Percentiles rank a stretch among this genome's conserved stretches.
These are phyloP conservation scores for Anastatica hierochuntica DNA, from an alignment of 345 rosid species.

Conservation along the genomic window DNA sequence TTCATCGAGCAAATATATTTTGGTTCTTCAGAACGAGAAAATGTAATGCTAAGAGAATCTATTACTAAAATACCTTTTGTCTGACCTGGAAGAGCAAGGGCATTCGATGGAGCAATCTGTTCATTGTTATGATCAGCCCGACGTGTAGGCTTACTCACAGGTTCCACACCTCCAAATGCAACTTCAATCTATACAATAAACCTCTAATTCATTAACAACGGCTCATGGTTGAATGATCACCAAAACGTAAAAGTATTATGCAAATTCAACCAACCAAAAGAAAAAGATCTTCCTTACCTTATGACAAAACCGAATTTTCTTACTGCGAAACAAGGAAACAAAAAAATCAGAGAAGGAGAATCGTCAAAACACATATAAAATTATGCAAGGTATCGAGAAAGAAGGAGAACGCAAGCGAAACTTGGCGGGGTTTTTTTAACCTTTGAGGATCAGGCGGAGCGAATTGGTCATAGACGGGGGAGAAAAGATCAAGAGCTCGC, in stretches of 20 bases:
- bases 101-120: constrained; percentile 31
- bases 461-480: constrained; percentile 50
- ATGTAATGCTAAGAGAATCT: background rate
- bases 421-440: constrained; percentile 23
- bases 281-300: constrained; percentile 44
- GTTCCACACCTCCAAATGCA: constrained; percentile 47
- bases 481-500: constrained; percentile 72
- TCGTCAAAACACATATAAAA: background rate
- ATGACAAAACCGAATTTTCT: constrained; percentile 53
- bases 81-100: constrained; percentile 58
- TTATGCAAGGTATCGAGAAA: background rate
- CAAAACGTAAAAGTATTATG: background rate
- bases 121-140: constrained; percentile 27
- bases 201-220: background rate
- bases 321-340: constrained; percentile 33
- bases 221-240: background rate
- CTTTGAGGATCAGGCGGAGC: constrained; percentile 64
- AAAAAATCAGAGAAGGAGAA: constrained; percentile 1
- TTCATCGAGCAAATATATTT: background rate
- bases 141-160: constrained; percentile 24
- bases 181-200: constrained; percentile 35
- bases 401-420: background rate
- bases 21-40: background rate
- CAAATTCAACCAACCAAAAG: background rate
- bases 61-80: background rate